Evolutionary conservation across 2,329 filamentous ascomycete species (phyloP), one percentile per base, ranked within the genome.

Genomic region (Ophiostoma australiae): DNA sequence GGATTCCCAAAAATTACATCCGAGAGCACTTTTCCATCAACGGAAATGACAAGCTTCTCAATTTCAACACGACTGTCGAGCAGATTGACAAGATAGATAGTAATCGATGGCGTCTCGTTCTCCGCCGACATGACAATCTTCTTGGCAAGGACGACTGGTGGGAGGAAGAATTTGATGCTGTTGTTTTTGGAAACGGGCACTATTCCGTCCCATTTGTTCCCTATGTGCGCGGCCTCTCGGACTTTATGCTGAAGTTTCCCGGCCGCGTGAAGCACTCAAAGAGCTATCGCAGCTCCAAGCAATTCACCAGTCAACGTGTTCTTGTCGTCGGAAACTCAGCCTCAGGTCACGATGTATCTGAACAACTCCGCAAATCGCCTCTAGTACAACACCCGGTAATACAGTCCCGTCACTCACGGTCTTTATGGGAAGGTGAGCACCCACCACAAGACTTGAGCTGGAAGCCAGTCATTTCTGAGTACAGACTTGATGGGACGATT

Each of bases 301-400:
- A 81, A 0, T 97, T 90, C 76, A 77, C 78, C 0, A 84, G 82
- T 68, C 90, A 91, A 78, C 96, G 92, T 78, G 91, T 95, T 11
- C 80, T 97, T 3, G 85, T 97, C 0, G 88, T 97, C 0, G 94
- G 94, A 4, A 95, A 92, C 75, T 91, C 91, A 0, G 91, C 93
- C 0, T 97, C 92, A 0, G 94, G 93, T 0, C 81, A 93, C 23
- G 94, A 97, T 76, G 92, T 97, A 74, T 89, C 90, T 17, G 82
- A 84, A 1, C 94, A 97, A 77, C 74, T 85, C 0, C 90, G 97
- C 74, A 75, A 77, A 13, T 75, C 77, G 0, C 82, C 81, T 0
- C 72, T 77, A 0, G 63, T 72, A 2, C 17, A 8, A 2, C 85
- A 84, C 66, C 78, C 82, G 2, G 83, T 89, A 44, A 80, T 95